These are phyloP conservation scores for Colletotrichum australisinense DNA, from an alignment of 2,329 filamentous ascomycete species.

Conservation along the genomic window DNA sequence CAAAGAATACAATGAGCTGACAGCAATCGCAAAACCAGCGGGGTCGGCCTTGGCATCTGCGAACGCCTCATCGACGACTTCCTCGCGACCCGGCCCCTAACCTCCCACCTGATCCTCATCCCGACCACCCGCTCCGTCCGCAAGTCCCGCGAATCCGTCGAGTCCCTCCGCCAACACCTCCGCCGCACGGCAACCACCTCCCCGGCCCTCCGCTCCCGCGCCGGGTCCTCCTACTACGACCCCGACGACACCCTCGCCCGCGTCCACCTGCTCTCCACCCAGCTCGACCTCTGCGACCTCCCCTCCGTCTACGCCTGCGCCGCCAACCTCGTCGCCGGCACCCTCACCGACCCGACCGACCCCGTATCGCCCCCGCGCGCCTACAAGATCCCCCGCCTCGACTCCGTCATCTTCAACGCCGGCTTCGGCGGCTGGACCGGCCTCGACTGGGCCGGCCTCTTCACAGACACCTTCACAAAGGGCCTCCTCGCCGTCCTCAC, in stretches of 20 bases:
- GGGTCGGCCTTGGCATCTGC: slow-evolving; percentile 86
- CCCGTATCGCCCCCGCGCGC: slow-evolving; percentile 41
- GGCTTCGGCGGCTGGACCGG: slow-evolving; percentile 89
- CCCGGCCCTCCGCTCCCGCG: slow-evolving; percentile 49
- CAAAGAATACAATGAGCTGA: not conserved
- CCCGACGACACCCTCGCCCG: slow-evolving; percentile 58
- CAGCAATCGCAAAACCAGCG: slow-evolving; percentile 63
- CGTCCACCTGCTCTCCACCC: slow-evolving; percentile 68
- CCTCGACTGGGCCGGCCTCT: slow-evolving; percentile 74
- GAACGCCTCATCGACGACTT: slow-evolving; percentile 92
- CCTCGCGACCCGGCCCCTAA: slow-evolving; percentile 73
- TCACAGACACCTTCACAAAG: slow-evolving; percentile 63
- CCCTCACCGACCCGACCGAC: slow-evolving; percentile 57
- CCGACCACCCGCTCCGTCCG: slow-evolving; percentile 81
- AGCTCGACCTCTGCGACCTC: slow-evolving; percentile 71
- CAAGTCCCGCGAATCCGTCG: slow-evolving; percentile 81
- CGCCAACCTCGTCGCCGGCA: slow-evolving; percentile 56
- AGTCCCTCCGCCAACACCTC: slow-evolving; percentile 72
- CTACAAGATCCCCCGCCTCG: slow-evolving; percentile 73
- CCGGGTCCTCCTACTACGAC: slow-evolving; percentile 49
- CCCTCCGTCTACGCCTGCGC: slow-evolving; percentile 61
- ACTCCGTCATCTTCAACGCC: slow-evolving; percentile 86
- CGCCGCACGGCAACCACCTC: slow-evolving; percentile 57
- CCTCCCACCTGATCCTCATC: slow-evolving; percentile 80
- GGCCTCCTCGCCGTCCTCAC: slow-evolving; percentile 77